Evolutionary conservation across 2,329 filamentous ascomycete genomes (phyloP), one percentile per base, ranked within the genome.

Genomic region (Arthrinium phaeospermum): DNA sequence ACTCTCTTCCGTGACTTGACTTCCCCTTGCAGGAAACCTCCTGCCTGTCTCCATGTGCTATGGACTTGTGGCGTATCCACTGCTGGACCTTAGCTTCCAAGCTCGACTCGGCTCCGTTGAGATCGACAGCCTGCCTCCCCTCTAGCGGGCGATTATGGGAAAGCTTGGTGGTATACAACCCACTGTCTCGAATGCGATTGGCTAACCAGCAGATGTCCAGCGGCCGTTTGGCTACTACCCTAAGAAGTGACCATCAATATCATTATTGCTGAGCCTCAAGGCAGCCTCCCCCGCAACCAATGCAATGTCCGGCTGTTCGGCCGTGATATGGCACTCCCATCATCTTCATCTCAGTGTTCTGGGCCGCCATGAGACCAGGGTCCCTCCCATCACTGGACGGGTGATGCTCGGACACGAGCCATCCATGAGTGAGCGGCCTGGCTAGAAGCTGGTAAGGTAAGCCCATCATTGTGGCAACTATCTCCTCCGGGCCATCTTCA

Each of bases 1-100:
- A 41, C 34, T n/a, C 8, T 41, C 57, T 64, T 64, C 34, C 57
- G 57, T n/a, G 57, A 37, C 10, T 41, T 22, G 37, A 41, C 3
- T n/a, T 22, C 34, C 57, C 57, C 57, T 64, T 64, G 57, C 57
- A 64, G 57, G 57, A 41, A 41, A n/a, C 57, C 37, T 64, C 57
- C 34, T 64, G 34, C 34, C 57, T 41, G 57, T 37, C 30, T 13
- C 13, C 13, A 4, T 34, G 14, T n/a, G 30, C 19, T 37, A 41
- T 41, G 57, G 16, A 13, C 7, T 14, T 41, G 57, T 64, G 57
- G 34, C 57, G 57, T 41, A n/a, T 41, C 57, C 57, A 64, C 57
- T 22, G 2, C 14, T 57, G 19, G 30, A 34, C 24, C 37, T 41
- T 27, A 24, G 4, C 13, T 16, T 57, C 24, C 24, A 57, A 30